These are phyloP conservation scores for Papilionanthe hybrid DNA, from an alignment of 116 monocot species.

Conservation along the genomic window DNA sequence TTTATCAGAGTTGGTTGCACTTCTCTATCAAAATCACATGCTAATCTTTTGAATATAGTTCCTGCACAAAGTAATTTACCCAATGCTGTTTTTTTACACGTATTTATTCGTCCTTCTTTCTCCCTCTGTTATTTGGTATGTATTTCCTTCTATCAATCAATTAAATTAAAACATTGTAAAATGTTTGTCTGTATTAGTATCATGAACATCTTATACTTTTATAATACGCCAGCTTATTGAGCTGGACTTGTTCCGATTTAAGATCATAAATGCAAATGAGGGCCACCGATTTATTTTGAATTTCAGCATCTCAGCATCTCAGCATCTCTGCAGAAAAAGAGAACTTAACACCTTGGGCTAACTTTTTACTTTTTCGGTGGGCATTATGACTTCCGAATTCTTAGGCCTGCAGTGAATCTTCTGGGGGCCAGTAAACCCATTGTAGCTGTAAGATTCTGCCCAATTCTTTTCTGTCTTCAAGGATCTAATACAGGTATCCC, in stretches of 20 bases:
- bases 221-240: background rate
- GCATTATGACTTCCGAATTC: slow-evolving; percentile 14
- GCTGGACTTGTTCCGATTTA: background rate
- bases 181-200: background rate
- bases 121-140: background rate
- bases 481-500: slow-evolving; percentile 59
- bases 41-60: background rate
- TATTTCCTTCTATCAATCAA: background rate
- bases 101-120: background rate
- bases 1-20: background rate
- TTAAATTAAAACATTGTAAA: background rate
- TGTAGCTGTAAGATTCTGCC: slow-evolving; percentile 87
- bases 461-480: slow-evolving; percentile 55
- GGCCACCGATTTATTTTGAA: background rate
- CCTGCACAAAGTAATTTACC: background rate
- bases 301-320: background rate
- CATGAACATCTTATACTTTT: background rate
- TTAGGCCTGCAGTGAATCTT: slow-evolving; percentile 76
- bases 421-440: slow-evolving; percentile 81
- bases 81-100: no score
- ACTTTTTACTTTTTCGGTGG: background rate
- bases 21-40: background rate
- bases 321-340: background rate
- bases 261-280: background rate
- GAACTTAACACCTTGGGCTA: background rate